Base-by-base conservation (phyloP, 495 filamentous ascomycete genomes). In the Antarctomyces pellizariae region DNA sequence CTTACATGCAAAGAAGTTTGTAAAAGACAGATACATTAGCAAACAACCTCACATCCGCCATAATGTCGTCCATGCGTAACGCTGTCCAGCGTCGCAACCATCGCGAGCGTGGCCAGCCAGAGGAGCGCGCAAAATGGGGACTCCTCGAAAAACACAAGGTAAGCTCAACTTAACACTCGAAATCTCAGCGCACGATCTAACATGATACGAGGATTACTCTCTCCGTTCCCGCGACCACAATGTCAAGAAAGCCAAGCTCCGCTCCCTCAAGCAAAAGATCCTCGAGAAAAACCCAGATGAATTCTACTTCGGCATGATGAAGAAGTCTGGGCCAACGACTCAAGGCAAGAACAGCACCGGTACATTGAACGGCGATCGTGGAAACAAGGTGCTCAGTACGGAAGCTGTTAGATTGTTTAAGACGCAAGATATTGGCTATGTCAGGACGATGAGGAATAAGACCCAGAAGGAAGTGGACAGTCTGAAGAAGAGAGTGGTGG, bases 291-390 rank as follows among this genome's bases (percentile, higher is more conserved):
- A 97, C 48, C 79, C 83, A 21, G 86, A 97, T 66, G 82, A 92
- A 49, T 97, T 95, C 56, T 70, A 76, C 51, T 92, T 78, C 43
- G 74, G 70, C 13, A 97, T 97, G 86, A 62, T 89, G 48, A 61
- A 54, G 26, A 55, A 57, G 17, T 39, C 45, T 16, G 56, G 57
- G 10, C 49, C 49, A 5, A 32, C 49, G 6, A 33, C 31, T 0
- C 30, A 20, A 22, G 37, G 34, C 4, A 40, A 41, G 25, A 44
- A 49, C 8, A 22, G 26, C 10, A 54, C 42, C 13, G 61, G 69
- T 13, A 56, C 46, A 1, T 49, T 60, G 29, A 66, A 70, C 16
- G 62, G 64, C 30, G 67, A 73, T 35, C 58, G 68, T 10, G 72
- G 75, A 4, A 59, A 62, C 36, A 57, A 56, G 29, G 47, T 61